phyloP scores from a whole-genome alignment of 2,329 filamentous ascomycete genomes.

The Exophiala alcalophila region DNA sequence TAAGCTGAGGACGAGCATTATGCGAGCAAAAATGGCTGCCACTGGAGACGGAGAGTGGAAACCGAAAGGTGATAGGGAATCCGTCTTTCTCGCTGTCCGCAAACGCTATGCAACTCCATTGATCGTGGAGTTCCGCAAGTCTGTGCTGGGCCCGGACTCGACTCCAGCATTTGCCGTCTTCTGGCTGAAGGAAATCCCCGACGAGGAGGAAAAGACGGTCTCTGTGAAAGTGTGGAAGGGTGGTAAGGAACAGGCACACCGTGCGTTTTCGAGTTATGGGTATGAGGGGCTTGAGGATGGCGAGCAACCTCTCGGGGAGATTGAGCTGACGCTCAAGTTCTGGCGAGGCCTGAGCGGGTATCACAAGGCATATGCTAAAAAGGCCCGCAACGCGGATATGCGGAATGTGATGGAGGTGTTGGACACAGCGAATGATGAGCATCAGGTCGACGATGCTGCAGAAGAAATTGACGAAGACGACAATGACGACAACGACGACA shows the following conservation, averaged over 20 bases:
- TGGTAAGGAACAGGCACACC: slow-evolving; percentile 47
- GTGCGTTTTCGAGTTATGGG: slow-evolving; percentile 33
- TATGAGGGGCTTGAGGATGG: slow-evolving; percentile 51
- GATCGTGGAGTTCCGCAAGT: slow-evolving; percentile 34
- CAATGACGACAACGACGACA: slow-evolving; percentile 14
- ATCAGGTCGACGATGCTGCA: slow-evolving; percentile 51
- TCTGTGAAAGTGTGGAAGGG: slow-evolving; percentile 65
- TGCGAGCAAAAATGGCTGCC: slow-evolving; percentile 63
- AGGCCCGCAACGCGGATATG: slow-evolving; percentile 53
- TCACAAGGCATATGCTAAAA: slow-evolving; percentile 54
- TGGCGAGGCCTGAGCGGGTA: slow-evolving; percentile 61
- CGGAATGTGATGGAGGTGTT: slow-evolving; percentile 63
- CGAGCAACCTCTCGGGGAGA: slow-evolving; percentile 57
- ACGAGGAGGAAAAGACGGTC: slow-evolving; percentile 62
- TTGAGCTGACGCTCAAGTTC: slow-evolving; percentile 58
- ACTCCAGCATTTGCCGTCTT: slow-evolving; percentile 33
- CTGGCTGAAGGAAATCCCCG: slow-evolving; percentile 57
- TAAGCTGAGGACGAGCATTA: slow-evolving; percentile 59
- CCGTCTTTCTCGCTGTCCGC: slow-evolving; percentile 32
- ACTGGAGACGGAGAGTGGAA: slow-evolving; percentile 54
- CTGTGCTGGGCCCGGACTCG: slow-evolving; percentile 29
- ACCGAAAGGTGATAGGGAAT: slow-evolving; percentile 27
- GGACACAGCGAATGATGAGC: slow-evolving; percentile 59
- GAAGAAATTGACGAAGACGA: slow-evolving; percentile 16
- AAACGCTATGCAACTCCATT: slow-evolving; percentile 33